Conservation (phyloP, 495 filamentous ascomycete genomes). For the Penicillium simplicissimum region DNA sequence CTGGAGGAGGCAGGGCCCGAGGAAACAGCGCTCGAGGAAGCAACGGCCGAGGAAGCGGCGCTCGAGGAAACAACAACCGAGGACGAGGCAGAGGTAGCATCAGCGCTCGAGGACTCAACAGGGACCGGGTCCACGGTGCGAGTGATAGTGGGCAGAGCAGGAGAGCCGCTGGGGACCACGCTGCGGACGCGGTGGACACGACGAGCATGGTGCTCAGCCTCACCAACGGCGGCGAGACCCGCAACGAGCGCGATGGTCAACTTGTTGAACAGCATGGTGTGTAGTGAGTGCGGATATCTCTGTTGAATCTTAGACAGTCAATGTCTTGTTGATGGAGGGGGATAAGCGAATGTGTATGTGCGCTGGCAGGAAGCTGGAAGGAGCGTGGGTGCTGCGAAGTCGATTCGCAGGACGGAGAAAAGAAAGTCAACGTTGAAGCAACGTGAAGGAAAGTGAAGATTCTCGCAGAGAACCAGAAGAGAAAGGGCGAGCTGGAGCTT, state of each 20-base stretch:
- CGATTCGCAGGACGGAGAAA: constrained; percentile 47
- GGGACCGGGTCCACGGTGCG: constrained; percentile 12
- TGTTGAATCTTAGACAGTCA: constrained; percentile 25
- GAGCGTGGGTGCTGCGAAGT: constrained; percentile 45
- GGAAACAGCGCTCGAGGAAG: constrained; percentile 1
- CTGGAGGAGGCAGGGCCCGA: constrained; percentile 16
- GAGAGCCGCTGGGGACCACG: constrained; percentile 17
- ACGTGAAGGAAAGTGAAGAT: constrained; percentile 28
- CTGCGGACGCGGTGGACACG: constrained; percentile 36
- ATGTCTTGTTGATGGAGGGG: constrained; percentile 23
- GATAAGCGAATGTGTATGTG: constrained; percentile 3
- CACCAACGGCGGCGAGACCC: constrained; percentile 46
- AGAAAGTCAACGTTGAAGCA: constrained; percentile 33
- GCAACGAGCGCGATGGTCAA: constrained; percentile 50
- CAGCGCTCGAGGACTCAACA: background rate
- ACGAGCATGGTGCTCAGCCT: constrained; percentile 41
- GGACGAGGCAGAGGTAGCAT: background rate
- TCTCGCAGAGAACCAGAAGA: constrained; percentile 34
- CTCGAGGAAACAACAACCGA: background rate
- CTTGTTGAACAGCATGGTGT: constrained; percentile 48
- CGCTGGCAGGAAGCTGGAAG: constrained; percentile 10
- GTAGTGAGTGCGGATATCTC: background rate
- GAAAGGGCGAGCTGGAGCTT: constrained; percentile 20
- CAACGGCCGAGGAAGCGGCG: constrained; percentile 21
- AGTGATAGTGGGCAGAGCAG: constrained; percentile 18